phyloP scores from a whole-genome alignment of 352 stramenopile species.

The Globisporangium perplexum region DNA sequence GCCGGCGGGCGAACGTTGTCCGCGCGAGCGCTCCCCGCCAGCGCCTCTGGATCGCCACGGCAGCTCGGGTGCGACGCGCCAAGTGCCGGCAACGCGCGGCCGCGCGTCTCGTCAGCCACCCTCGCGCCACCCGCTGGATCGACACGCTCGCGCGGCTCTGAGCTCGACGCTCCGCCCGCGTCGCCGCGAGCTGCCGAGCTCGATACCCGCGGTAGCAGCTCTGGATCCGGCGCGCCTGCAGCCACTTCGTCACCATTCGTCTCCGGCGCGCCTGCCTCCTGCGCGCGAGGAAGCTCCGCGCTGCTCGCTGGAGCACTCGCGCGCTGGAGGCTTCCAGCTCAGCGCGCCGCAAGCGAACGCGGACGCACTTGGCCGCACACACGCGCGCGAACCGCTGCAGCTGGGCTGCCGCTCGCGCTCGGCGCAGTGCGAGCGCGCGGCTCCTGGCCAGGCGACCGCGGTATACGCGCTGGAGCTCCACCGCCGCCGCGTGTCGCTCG shows the following conservation, averaged over 20 bases:
- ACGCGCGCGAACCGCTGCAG: constrained; percentile 31
- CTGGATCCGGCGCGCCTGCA: constrained; percentile 37
- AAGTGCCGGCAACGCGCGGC: constrained; percentile 14
- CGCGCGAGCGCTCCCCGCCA: constrained; percentile 25
- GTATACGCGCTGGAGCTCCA: constrained; percentile 36
- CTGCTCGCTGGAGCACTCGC: constrained; percentile 26
- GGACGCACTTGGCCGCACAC: constrained; percentile 17
- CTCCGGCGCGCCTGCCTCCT: neutral
- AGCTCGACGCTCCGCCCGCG: neutral
- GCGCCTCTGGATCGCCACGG: constrained; percentile 16
- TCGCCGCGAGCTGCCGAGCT: constrained; percentile 12
- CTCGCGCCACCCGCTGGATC: constrained; percentile 19
- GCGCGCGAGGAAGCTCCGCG: constrained; percentile 21
- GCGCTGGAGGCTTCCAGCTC: constrained; percentile 15
- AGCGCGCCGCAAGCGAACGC: constrained; percentile 6
- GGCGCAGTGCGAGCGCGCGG: neutral
- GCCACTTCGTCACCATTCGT: constrained; percentile 23
- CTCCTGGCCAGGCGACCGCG: constrained; percentile 15
- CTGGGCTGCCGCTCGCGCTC: constrained; percentile 15
- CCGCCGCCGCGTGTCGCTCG: constrained; percentile 26
- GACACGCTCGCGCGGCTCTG: constrained; percentile 10
- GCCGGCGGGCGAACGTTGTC: neutral
- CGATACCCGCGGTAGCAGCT: constrained; percentile 28
- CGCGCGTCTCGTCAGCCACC: constrained; percentile 13
- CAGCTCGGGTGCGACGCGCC: neutral